A percentile compares a stretch with the other conserved stretches of the same genome.
Evolutionary conservation across 2,329 filamentous ascomycete genomes (phyloP).

Genomic region (Aspergillus hortae): DNA sequence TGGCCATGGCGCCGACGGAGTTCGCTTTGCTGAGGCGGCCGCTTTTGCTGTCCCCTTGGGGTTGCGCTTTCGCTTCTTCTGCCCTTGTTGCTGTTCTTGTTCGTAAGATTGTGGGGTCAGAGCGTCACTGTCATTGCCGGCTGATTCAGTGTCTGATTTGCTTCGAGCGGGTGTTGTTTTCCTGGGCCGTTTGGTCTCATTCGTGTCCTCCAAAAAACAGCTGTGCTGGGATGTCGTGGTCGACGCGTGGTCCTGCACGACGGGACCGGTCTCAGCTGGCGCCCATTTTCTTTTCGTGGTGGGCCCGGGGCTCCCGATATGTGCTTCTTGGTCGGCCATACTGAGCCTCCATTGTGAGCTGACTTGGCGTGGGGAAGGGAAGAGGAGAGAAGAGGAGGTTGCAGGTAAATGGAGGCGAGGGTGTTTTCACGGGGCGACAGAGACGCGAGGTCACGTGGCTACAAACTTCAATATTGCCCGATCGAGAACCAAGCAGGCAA

Average conservation of each 20-base stretch:
- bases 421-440: not conserved
- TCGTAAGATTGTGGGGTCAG: not conserved
- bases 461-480: slow-evolving; percentile 2
- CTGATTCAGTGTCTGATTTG: not conserved
- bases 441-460: slow-evolving; percentile 21
- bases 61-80: slow-evolving; percentile 10
- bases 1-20: slow-evolving; percentile 63
- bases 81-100: not conserved
- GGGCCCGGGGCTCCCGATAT: not conserved
- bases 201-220: not conserved
- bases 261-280: not conserved
- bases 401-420: not conserved
- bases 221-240: not conserved
- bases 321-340: slow-evolving; percentile 1
- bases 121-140: not conserved
- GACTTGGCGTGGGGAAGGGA: not conserved
- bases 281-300: slow-evolving; percentile 1
- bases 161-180: not conserved
- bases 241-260: not conserved
- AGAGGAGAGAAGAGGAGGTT: not conserved
- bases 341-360: slow-evolving; percentile 3
- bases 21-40: slow-evolving; percentile 17
- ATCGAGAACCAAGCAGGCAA: slow-evolving; percentile 1
- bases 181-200: not conserved
- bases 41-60: slow-evolving; percentile 1